These are phyloP conservation scores for Aspergillus sp. DNA, from an alignment of 2,329 filamentous ascomycete species.

Conservation along the genomic window DNA sequence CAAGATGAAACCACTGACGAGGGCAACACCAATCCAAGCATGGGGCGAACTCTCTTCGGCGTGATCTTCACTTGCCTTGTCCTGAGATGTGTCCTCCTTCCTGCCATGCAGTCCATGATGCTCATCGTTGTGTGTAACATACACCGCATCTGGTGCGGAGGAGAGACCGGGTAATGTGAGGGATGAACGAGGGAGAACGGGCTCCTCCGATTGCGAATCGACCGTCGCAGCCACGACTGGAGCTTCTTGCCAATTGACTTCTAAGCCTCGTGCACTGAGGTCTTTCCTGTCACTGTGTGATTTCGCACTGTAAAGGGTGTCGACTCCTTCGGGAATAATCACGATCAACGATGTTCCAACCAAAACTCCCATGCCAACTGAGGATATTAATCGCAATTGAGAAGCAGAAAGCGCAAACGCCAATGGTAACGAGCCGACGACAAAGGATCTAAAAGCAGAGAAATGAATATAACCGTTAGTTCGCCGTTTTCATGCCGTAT, in stretches of 20 bases:
- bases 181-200: neutral
- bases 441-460: slow-evolving; percentile 64
- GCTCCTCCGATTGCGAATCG: slow-evolving; percentile 1
- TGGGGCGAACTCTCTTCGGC: slow-evolving; percentile 48
- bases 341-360: slow-evolving; percentile 94
- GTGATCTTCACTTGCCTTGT: slow-evolving; percentile 32
- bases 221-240: slow-evolving; percentile 11
- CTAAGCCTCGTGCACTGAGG: slow-evolving; percentile 21
- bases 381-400: slow-evolving; percentile 81
- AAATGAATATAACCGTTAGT: neutral
- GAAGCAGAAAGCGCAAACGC: slow-evolving; percentile 81
- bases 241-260: slow-evolving; percentile 21
- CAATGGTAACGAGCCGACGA: slow-evolving; percentile 83
- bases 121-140: slow-evolving; percentile 17
- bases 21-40: slow-evolving; percentile 79
- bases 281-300: slow-evolving; percentile 24
- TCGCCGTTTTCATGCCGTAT: too few species aligned
- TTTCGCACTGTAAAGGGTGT: slow-evolving; percentile 67
- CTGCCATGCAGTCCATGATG: slow-evolving; percentile 16
- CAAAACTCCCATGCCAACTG: slow-evolving; percentile 85
- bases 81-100: slow-evolving; percentile 24
- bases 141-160: slow-evolving; percentile 7
- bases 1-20: slow-evolving; percentile 82
- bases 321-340: slow-evolving; percentile 94
- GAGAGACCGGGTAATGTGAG: neutral